Percentiles rank a stretch among this genome's conserved stretches.
Conservation (phyloP, 2,329 filamentous ascomycete genomes). For the Xylariaceae sp. region DNA sequence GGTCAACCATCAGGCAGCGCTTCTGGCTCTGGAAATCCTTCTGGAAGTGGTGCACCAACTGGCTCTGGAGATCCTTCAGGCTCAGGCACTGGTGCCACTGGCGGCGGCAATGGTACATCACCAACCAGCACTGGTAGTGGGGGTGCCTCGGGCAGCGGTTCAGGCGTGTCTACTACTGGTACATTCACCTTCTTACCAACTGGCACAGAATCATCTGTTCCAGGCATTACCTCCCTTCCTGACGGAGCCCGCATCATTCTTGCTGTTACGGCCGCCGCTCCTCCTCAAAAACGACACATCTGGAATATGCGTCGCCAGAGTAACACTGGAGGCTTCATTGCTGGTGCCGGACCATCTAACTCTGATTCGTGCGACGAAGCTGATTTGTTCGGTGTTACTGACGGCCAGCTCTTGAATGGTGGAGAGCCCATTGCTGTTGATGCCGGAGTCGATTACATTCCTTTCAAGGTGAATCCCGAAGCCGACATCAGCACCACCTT, state of each 20-base stretch:
- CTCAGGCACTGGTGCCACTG: slow-evolving; percentile 1
- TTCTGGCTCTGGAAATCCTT: neutral
- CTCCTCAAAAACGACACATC: slow-evolving; percentile 5
- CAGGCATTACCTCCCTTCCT: slow-evolving; percentile 17
- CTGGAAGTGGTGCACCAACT: neutral
- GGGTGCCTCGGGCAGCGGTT: neutral
- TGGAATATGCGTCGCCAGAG: slow-evolving; percentile 9
- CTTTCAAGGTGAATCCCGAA: slow-evolving; percentile 8
- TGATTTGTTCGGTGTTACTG: slow-evolving; percentile 19
- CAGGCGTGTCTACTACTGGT: neutral
- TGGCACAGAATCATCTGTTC: slow-evolving; percentile 5
- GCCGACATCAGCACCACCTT: slow-evolving; percentile 15
- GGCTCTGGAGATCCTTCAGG: neutral
- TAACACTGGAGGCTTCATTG: slow-evolving; percentile 19
- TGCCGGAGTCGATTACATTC: slow-evolving; percentile 14
- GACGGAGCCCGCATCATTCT: slow-evolving; percentile 15
- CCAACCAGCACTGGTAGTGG: neutral
- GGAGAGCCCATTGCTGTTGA: slow-evolving; percentile 18
- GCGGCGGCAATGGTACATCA: neutral
- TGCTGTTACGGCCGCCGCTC: slow-evolving; percentile 11
- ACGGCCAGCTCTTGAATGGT: slow-evolving; percentile 18
- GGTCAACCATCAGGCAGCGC: neutral
- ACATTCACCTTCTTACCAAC: neutral
- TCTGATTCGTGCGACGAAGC: slow-evolving; percentile 22
- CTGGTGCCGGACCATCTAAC: slow-evolving; percentile 18